phyloP scores from a whole-genome alignment of 1,139 yeast species.

The Schwanniomyces etchellsii region DNA sequence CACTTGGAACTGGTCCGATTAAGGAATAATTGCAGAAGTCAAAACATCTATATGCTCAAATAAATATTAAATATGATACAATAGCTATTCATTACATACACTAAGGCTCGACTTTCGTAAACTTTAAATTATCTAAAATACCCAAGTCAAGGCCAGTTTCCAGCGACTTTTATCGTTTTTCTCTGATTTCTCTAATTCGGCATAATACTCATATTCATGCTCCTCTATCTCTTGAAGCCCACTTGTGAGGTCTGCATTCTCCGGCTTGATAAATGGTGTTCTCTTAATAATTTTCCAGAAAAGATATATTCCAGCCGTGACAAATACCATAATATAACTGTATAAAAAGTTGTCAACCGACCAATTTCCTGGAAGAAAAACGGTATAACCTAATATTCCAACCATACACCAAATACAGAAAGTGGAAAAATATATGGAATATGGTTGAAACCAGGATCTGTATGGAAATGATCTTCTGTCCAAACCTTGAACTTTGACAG shows the following conservation, averaged over 20 bases:
- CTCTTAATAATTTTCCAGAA: slow-evolving; percentile 31
- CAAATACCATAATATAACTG: slow-evolving; percentile 37
- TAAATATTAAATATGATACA: too few relatives aligned
- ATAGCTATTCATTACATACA: neutral
- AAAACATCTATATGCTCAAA: neutral
- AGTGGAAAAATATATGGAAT: slow-evolving; percentile 28
- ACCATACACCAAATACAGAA: slow-evolving; percentile 33
- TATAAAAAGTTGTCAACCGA: slow-evolving; percentile 34
- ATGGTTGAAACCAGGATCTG: slow-evolving; percentile 40
- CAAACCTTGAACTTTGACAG: slow-evolving; percentile 42
- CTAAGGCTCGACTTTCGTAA: neutral
- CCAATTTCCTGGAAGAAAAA: slow-evolving; percentile 26
- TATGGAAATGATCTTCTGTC: slow-evolving; percentile 43
- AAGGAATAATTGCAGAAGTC: slow-evolving; percentile 1
- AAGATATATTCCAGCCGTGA: slow-evolving; percentile 23
- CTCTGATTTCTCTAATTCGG: slow-evolving; percentile 18
- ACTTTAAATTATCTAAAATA: slow-evolving; percentile 4
- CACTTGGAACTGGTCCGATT: slow-evolving; percentile 37
- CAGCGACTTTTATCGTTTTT: too few relatives aligned
- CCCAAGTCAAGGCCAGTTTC: slow-evolving; percentile 7
- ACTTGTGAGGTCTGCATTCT: slow-evolving; percentile 26
- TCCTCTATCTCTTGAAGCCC: slow-evolving; percentile 39
- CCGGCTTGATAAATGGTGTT: slow-evolving; percentile 22
- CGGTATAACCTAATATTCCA: slow-evolving; percentile 35
- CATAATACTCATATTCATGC: slow-evolving; percentile 38